Evolutionary conservation across 331 rosid genomes (phyloP).

Genomic region (Malus hybrid): DNA sequence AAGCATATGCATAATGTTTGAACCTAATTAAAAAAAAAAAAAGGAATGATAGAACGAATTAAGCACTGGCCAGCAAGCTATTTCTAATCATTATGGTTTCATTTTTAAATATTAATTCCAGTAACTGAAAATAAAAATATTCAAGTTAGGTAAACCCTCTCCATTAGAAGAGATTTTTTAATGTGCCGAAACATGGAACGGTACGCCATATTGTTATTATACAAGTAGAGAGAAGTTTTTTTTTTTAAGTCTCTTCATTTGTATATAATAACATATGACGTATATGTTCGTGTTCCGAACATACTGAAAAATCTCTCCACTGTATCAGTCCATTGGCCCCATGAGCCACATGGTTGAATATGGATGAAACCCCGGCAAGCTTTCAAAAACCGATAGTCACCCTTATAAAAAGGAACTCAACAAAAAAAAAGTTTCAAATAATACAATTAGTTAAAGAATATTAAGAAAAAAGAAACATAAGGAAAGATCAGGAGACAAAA

Average conservation of each 20-base stretch:
- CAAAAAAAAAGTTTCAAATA: background rate
- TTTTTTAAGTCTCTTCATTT: no score
- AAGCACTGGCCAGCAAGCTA: conserved; percentile 18
- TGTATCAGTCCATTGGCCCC: background rate
- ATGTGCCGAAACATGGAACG: no score
- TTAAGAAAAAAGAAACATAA: background rate
- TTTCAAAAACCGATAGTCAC: background rate
- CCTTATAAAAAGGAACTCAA: background rate
- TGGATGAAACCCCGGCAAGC: background rate
- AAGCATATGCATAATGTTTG: background rate
- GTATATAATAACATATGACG: no score
- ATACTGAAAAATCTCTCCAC: background rate
- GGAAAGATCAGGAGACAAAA: background rate
- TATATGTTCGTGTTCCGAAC: no score
- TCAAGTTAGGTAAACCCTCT: no score
- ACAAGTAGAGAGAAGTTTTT: no score
- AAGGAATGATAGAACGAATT: conserved; percentile 23
- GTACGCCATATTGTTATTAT: no score
- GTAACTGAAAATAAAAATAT: background rate
- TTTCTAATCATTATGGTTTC: conserved; percentile 25
- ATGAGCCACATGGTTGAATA: conserved; percentile 10
- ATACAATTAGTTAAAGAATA: background rate
- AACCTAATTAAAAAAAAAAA: background rate
- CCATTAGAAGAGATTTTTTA: no score
- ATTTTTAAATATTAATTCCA: background rate